Evolutionary conservation across 257 asterid genomes (phyloP), one percentile per base, ranked within the genome.

Genomic region (Jaltomata sinuosa): DNA sequence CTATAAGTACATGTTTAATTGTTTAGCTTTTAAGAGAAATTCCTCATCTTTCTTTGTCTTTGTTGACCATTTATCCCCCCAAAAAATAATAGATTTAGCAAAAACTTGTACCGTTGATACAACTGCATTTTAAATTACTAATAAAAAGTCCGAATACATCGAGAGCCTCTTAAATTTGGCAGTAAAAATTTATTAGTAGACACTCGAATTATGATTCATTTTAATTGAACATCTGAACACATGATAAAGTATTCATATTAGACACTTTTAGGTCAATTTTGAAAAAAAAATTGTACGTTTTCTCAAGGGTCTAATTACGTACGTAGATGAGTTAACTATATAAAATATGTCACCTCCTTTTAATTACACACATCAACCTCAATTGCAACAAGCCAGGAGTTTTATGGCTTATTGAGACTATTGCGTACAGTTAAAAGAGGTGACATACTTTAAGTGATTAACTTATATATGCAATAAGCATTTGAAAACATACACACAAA

Each of bases 181-280:
- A 62, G 2, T 31, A 64, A 64, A 59, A 14, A 0, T 14, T 64
- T 64, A 16, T 65, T 34, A n/a, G n/a, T 67, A 16, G 0, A 8
- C 0, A 18, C 0, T 67, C 0, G 9, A 32, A 0, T 1, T 7
- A 31, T 7, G 1, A 1, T 4, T 0, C 29, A 2, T 6, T 14
- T 14, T 3, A 15, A 64, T 31, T 16, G 21, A 15, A 0, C 0
- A 67, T 8, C 0, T 18, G 0, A 67, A 34, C 27, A 34, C 4
- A 18, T 8, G 8, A 67, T 67, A 67, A 64, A 67, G 0, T 32
- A 32, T 65, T 18, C 4, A 6, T 8, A 65, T 31, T 1, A 31
- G 0, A 67, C 12, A 32, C 2, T 31, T 67, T 0, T 2, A 1
- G 0, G 3, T 67, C 7, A 67, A 65, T 32, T 67, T 18, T 32